phyloP scores from a whole-genome alignment of 345 rosid genomes.

The Eucalyptus globulus region DNA sequence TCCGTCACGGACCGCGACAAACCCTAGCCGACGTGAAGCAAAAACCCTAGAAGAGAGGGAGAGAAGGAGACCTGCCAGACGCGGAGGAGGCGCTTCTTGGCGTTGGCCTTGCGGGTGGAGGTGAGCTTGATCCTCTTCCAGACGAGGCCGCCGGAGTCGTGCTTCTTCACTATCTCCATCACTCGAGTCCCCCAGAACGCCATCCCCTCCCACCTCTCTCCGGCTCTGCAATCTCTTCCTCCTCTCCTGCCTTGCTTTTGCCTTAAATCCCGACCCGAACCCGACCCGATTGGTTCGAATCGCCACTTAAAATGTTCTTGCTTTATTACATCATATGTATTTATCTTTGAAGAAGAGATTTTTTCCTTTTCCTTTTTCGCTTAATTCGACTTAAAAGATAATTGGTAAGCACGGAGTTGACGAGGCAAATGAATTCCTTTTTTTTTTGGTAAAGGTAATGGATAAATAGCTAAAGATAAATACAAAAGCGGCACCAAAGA shows the following conservation, averaged over 20 bases:
- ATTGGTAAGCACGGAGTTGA: no score
- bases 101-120: constrained; percentile 87
- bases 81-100: constrained; percentile 89
- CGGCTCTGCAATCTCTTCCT: not conserved
- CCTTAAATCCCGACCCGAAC: not conserved
- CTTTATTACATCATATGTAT: not conserved
- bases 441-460: no score
- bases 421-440: no score
- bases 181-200: constrained; percentile 83
- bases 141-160: constrained; percentile 85
- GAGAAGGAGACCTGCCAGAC: constrained; percentile 71
- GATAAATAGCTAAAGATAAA: no score
- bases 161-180: constrained; percentile 92
- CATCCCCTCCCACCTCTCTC: not conserved
- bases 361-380: no score
- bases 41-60: not conserved
- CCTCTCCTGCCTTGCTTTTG: not conserved
- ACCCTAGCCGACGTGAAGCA: not conserved
- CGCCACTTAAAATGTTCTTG: not conserved
- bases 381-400: no score
- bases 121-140: constrained; percentile 97
- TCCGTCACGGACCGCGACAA: not conserved
- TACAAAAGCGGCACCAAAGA: no score
- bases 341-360: no score
- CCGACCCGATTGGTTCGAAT: not conserved